A percentile compares a stretch with the other conserved stretches of the same genome.
These are phyloP conservation scores for Aegle marmelos DNA, from an alignment of 345 rosid species.

Conservation along the genomic window DNA sequence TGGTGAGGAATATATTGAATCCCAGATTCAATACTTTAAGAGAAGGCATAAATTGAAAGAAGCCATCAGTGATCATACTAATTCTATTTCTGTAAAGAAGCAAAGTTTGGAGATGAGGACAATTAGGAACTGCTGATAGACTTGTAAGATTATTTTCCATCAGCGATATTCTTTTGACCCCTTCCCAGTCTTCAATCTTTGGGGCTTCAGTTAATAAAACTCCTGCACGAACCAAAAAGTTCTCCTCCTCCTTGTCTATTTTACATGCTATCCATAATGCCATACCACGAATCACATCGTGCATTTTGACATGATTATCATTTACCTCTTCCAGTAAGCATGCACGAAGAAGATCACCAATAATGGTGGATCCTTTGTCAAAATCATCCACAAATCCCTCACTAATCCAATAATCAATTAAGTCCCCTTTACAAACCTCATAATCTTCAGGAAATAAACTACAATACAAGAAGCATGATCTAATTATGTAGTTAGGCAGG, in stretches of 20 bases:
- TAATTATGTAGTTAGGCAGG: not conserved
- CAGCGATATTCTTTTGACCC: conserved; percentile 22
- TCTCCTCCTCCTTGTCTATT: not conserved
- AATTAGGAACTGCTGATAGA: conserved; percentile 9
- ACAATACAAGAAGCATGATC: not conserved
- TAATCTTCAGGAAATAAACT: not conserved
- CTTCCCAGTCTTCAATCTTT: not conserved
- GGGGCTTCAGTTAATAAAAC: not conserved
- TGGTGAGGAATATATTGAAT: not conserved
- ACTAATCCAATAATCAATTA: no score
- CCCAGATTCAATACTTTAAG: conserved; percentile 38
- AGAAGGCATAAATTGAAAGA: conserved; percentile 20
- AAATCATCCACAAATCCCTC: no score
- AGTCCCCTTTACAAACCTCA: not conserved
- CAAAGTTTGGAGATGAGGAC: conserved; percentile 29
- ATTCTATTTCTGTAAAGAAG: conserved; percentile 7
- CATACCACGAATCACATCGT: not conserved
- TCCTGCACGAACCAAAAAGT: not conserved
- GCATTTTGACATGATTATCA: not conserved
- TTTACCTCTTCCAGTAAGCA: not conserved
- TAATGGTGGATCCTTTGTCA: not conserved
- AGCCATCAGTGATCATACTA: conserved; percentile 1
- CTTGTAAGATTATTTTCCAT: conserved; percentile 17
- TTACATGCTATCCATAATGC: not conserved
- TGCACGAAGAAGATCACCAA: not conserved